Conservation (phyloP, 768 basidiomycete species). For the Lentinula boryana region DNA sequence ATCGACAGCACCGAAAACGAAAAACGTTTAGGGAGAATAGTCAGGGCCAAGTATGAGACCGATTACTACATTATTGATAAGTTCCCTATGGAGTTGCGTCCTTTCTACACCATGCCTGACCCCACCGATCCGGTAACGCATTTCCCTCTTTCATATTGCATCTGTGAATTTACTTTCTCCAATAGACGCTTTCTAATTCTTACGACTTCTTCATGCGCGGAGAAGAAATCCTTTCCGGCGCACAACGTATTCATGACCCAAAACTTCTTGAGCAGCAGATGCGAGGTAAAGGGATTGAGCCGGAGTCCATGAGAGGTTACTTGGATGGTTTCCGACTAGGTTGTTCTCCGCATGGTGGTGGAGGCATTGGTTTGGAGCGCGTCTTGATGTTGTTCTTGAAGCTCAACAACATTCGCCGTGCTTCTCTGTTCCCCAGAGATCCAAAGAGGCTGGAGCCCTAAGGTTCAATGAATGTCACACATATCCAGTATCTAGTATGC, state of each 20-base stretch:
- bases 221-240: slow-evolving; percentile 97
- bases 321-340: slow-evolving; percentile 93
- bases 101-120: slow-evolving; percentile 99
- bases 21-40: slow-evolving; percentile 83
- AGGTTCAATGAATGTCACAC: slow-evolving; percentile 7
- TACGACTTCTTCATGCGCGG: slow-evolving; percentile 99
- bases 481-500: background rate
- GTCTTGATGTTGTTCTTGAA: slow-evolving; percentile 98
- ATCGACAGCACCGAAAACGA: slow-evolving; percentile 84
- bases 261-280: slow-evolving; percentile 77
- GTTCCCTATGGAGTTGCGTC: slow-evolving; percentile 92
- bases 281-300: slow-evolving; percentile 83
- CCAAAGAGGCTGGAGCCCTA: slow-evolving; percentile 91
- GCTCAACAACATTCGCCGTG: slow-evolving; percentile 90
- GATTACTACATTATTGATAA: slow-evolving; percentile 99
- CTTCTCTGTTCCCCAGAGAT: slow-evolving; percentile 93
- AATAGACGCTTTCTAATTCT: slow-evolving; percentile 86
- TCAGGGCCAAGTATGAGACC: slow-evolving; percentile 91
- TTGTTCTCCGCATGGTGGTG: slow-evolving; percentile 94
- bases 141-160: background rate
- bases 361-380: slow-evolving; percentile 91
- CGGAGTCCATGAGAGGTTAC: slow-evolving; percentile 87
- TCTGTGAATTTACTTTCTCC: slow-evolving; percentile 7
- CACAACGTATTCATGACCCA: slow-evolving; percentile 95
- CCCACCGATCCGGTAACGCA: slow-evolving; percentile 72